Conservation (phyloP, 305 asterid genomes). For the Rubia tinctorum region DNA sequence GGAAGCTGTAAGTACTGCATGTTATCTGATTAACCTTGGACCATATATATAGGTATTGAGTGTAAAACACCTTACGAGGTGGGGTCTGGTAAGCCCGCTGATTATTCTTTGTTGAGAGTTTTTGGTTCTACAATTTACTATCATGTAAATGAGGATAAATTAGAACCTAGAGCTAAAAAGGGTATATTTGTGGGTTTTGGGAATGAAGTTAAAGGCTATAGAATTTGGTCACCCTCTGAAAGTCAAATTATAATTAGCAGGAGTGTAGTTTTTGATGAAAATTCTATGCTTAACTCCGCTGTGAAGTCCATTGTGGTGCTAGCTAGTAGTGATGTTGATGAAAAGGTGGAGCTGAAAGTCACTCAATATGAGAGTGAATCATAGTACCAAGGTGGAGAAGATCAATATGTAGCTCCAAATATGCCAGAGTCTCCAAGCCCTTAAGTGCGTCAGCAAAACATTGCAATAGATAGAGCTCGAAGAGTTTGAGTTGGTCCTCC, state of each 20-base stretch:
- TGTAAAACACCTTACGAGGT: background rate
- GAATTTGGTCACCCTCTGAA: background rate
- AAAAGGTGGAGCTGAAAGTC: background rate
- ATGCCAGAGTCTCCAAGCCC: too few relatives aligned
- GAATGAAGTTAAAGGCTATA: conserved; percentile 2
- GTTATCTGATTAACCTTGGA: background rate
- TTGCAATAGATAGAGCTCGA: too few relatives aligned
- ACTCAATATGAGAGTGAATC: background rate
- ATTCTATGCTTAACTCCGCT: too few relatives aligned
- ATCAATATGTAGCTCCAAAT: too few relatives aligned
- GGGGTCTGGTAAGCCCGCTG: background rate
- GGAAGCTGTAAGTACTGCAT: background rate
- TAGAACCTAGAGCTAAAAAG: background rate
- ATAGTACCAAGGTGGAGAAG: too few relatives aligned
- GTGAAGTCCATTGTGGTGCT: too few relatives aligned
- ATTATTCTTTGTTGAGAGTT: background rate
- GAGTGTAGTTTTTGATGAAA: too few relatives aligned
- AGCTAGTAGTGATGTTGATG: too few relatives aligned
- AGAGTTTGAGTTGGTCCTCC: too few relatives aligned
- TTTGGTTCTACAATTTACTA: background rate
- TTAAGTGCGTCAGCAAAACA: too few relatives aligned
- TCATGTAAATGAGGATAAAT: background rate
- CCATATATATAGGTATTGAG: background rate
- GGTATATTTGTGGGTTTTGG: background rate
- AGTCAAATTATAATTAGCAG: background rate